Conservation (phyloP, 345 rosid genomes). For the Ceriops zippeliana region DNA sequence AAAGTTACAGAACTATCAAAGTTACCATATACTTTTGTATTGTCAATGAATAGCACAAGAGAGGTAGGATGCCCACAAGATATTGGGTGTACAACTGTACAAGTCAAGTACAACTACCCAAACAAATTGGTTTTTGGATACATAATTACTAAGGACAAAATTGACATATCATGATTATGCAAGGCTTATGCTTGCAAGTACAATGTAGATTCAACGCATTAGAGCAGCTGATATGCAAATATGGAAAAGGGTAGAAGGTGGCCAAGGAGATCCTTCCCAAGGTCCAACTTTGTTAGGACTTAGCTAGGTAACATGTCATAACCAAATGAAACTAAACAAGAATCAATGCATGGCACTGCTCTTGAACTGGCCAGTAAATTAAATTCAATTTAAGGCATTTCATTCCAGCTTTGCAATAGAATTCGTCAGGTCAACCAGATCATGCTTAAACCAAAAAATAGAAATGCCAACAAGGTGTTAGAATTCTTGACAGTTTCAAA, state of each 20-base stretch:
- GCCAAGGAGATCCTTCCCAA: too few species aligned
- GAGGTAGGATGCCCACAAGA: too few species aligned
- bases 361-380: too few species aligned
- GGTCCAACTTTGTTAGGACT: too few species aligned
- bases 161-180: not conserved
- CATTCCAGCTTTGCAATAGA: not conserved
- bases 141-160: not conserved
- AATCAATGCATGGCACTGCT: not conserved
- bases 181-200: not conserved
- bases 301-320: too few species aligned
- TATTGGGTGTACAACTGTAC: too few species aligned
- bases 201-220: not conserved
- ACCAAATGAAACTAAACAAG: not conserved
- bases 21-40: too few species aligned
- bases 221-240: not conserved
- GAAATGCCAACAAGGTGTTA: not conserved
- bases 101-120: not conserved
- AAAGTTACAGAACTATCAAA: not conserved
- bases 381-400: not conserved
- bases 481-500: constrained; percentile 4
- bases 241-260: not conserved
- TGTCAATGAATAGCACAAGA: too few species aligned
- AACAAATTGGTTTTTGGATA: not conserved
- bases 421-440: not conserved
- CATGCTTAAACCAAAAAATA: not conserved